Conservation (phyloP, 2,329 filamentous ascomycete species). For the Samsoniella hepiali region DNA sequence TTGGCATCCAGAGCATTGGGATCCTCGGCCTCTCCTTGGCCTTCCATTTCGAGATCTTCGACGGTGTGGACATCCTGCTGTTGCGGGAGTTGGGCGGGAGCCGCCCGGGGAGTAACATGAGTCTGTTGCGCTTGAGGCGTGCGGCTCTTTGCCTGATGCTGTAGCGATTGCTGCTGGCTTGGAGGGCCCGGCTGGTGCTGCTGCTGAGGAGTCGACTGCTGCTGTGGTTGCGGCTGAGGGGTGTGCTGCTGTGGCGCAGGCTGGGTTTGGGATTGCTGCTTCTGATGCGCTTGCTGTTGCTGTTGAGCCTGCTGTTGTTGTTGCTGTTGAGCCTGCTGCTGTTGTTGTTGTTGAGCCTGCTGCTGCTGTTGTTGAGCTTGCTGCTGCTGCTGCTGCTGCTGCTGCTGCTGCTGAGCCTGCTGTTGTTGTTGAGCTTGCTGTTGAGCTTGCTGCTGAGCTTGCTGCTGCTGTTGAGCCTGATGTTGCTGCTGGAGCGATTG, state of each 20-base stretch:
- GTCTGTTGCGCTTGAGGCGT: constrained; percentile 12
- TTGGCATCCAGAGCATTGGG: constrained; percentile 45
- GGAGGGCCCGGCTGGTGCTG: constrained; percentile 27
- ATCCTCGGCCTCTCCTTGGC: constrained; percentile 46
- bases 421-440: constrained; percentile 27
- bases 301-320: constrained; percentile 28
- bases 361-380: constrained; percentile 31
- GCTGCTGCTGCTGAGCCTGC: constrained; percentile 28
- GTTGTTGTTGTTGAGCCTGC: constrained; percentile 30
- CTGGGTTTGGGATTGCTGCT: constrained; percentile 28
- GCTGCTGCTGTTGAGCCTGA: constrained; percentile 34
- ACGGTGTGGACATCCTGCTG: constrained; percentile 42
- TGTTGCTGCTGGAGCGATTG: constrained; percentile 28
- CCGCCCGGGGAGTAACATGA: constrained; percentile 26
- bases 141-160: constrained; percentile 16
- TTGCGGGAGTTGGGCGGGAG: constrained; percentile 36
- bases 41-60: constrained; percentile 54
- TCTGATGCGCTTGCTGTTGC: constrained; percentile 32
- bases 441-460: constrained; percentile 32
- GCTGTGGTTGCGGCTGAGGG: constrained; percentile 25
- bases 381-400: constrained; percentile 32
- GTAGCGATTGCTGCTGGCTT: constrained; percentile 12
- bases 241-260: constrained; percentile 19
- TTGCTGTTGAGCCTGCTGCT: constrained; percentile 30
- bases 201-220: constrained; percentile 25